Base-by-base conservation (phyloP, 371 early-diverging fungal genomes). In the Funneliformis caledonium region DNA sequence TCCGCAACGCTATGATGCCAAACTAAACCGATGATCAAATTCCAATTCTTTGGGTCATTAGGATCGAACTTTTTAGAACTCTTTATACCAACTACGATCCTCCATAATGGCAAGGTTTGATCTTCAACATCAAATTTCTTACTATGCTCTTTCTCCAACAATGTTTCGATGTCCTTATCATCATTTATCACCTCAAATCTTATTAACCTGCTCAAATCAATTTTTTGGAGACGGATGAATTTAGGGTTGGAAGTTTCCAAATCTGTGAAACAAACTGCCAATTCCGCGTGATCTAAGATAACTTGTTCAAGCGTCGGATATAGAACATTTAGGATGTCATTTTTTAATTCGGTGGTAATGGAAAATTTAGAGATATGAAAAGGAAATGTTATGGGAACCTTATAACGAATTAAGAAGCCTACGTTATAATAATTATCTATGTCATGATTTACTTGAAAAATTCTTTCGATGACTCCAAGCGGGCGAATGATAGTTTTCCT, bases 1-100 rank as follows among this genome's bases (percentile, higher is more conserved):
- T 75, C 43, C 11, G 10, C 33, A n/a, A 75, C 59, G 33, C n/a
- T 4, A 59, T 75, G 75, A 75, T 74, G 75, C 42, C 43, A 74
- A 59, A 50, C 22, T 6, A 74, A 48, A 22, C 22, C n/a, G 33
- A 74, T 42, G 42, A 42, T 59, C 48, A 22, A 52, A 50, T 16
- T 50, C 74, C n/a, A 43, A 43, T 69, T 43, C 4, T n/a, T 45
- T n/a, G 43, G 6, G 12, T n/a, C 22, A 37, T 8, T 69, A 26
- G 4, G n/a, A 37, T 7, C 33, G 26, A 26, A 26, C 26, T 26
- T 26, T 26, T 26, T 26, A 26, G 26, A 26, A 16, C 31, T 74
- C 14, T 31, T 52, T 12, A 74, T n/a, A 19, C 59, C 74, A 6
- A 74, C 52, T 0, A 59, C 59, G 9, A 74, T 74, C 59, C 75